These are phyloP conservation scores for Osmozyma mogii DNA, from an alignment of 805 yeast genomes.

Conservation along the genomic window DNA sequence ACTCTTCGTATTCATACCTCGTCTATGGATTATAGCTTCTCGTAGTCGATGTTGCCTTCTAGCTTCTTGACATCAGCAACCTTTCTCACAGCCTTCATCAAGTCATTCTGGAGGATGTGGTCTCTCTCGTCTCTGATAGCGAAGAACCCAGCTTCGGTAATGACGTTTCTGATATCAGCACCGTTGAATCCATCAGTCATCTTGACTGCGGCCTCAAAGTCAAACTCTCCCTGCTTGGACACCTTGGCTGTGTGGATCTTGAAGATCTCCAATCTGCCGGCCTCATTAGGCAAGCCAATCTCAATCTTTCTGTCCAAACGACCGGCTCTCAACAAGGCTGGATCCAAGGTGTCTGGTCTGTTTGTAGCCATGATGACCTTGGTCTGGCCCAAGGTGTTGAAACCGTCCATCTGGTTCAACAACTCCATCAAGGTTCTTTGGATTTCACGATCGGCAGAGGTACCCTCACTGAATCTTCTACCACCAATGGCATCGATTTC, in stretches of 20 bases:
- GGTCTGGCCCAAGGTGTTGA: slow-evolving; percentile 92
- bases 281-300: slow-evolving; percentile 92
- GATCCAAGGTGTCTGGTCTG: slow-evolving; percentile 96
- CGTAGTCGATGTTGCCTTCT: slow-evolving; percentile 93
- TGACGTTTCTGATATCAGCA: slow-evolving; percentile 93
- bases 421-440: slow-evolving; percentile 97
- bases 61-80: slow-evolving; percentile 94
- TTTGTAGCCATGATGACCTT: slow-evolving; percentile 99
- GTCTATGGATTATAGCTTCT: slow-evolving; percentile 87
- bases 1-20: too few species aligned
- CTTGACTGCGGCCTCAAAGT: slow-evolving; percentile 93
- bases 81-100: slow-evolving; percentile 97
- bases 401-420: slow-evolving; percentile 97
- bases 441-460: slow-evolving; percentile 96
- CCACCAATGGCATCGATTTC: slow-evolving; percentile 99
- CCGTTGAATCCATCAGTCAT: slow-evolving; percentile 99
- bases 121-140: slow-evolving; percentile 98
- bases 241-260: slow-evolving; percentile 86
- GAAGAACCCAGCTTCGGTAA: slow-evolving; percentile 98
- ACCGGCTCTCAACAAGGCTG: slow-evolving; percentile 95
- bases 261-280: slow-evolving; percentile 87
- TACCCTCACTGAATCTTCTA: slow-evolving; percentile 94
- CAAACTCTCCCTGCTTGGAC: slow-evolving; percentile 89
- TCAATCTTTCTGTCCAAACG: slow-evolving; percentile 95
- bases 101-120: slow-evolving; percentile 83